Evolutionary conservation across 2,329 filamentous ascomycete genomes (phyloP).

Genomic region (Aspergillus costaricaensis): DNA sequence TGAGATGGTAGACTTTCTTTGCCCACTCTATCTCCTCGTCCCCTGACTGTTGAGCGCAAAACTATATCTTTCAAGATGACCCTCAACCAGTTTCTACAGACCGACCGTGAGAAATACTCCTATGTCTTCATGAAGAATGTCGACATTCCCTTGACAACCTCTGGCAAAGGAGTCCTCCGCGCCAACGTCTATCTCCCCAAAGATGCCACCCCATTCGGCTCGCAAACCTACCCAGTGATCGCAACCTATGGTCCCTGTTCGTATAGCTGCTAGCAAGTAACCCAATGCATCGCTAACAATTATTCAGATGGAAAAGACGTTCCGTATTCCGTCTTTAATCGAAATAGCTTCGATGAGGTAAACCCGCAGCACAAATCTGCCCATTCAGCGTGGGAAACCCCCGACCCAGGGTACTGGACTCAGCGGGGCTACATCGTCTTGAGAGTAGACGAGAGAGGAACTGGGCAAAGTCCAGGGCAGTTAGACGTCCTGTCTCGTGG

Average conservation of each 20-base stretch:
- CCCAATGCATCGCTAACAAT: background rate
- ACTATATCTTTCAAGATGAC: background rate
- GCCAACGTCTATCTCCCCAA: background rate
- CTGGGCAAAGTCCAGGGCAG: slow-evolving; percentile 52
- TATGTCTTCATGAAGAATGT: background rate
- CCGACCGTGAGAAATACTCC: background rate
- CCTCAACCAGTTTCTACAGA: background rate
- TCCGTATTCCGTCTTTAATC: background rate
- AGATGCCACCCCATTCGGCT: background rate
- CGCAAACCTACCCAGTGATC: slow-evolving; percentile 53
- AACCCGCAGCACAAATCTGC: slow-evolving; percentile 52
- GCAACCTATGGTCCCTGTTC: slow-evolving; percentile 67
- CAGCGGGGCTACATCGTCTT: slow-evolving; percentile 55
- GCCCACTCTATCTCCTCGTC: background rate
- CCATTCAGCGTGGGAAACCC: slow-evolving; percentile 60
- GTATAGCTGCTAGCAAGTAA: background rate
- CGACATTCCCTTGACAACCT: background rate
- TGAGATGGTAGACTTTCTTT: background rate
- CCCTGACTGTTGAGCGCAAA: background rate
- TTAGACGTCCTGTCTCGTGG: slow-evolving; percentile 52
- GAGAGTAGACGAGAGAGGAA: slow-evolving; percentile 53
- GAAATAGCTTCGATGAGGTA: slow-evolving; percentile 35
- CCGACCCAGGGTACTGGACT: slow-evolving; percentile 58
- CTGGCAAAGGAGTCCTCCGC: background rate
- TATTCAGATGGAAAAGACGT: background rate